phyloP scores from a whole-genome alignment of 352 stramenopile genomes.

The Phytophthora tentaculata region DNA sequence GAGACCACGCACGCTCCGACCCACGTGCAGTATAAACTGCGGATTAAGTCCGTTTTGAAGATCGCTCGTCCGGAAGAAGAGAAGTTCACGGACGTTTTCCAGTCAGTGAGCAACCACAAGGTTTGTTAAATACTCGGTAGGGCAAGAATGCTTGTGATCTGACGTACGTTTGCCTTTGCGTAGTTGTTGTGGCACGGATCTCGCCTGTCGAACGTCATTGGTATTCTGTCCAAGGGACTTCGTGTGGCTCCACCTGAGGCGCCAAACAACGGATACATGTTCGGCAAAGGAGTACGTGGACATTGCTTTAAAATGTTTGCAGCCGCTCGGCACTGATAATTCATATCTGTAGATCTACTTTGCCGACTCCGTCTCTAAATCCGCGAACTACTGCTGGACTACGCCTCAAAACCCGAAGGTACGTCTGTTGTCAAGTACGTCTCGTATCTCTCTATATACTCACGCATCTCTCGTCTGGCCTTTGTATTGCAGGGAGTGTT shows the following conservation, averaged over 20 bases:
- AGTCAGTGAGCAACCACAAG: conserved; percentile 67
- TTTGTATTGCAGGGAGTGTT: conserved; percentile 48
- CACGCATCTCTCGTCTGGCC: neutral
- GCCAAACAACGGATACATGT: conserved; percentile 81
- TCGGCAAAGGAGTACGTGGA: conserved; percentile 81
- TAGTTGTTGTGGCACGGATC: conserved; percentile 89
- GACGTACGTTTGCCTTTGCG: conserved; percentile 5
- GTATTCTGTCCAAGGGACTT: conserved; percentile 83
- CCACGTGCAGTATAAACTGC: conserved; percentile 67
- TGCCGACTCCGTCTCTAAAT: conserved; percentile 85
- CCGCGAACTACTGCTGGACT: conserved; percentile 84
- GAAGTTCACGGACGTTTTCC: conserved; percentile 44
- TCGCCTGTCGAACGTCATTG: conserved; percentile 74
- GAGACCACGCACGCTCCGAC: conserved; percentile 68
- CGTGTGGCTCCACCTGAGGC: conserved; percentile 83
- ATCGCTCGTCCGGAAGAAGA: conserved; percentile 57
- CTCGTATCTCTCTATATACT: neutral
- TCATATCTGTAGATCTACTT: conserved; percentile 74
- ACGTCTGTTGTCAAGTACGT: too few species aligned
- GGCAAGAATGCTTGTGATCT: neutral
- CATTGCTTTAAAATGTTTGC: neutral
- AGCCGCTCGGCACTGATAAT: conserved; percentile 2
- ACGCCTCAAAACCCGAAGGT: conserved; percentile 63
- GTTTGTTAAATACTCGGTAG: conserved; percentile 30
- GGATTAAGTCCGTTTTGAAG: conserved; percentile 64